phyloP scores from a whole-genome alignment of 768 basidiomycete species.

The Russula olivacea region DNA sequence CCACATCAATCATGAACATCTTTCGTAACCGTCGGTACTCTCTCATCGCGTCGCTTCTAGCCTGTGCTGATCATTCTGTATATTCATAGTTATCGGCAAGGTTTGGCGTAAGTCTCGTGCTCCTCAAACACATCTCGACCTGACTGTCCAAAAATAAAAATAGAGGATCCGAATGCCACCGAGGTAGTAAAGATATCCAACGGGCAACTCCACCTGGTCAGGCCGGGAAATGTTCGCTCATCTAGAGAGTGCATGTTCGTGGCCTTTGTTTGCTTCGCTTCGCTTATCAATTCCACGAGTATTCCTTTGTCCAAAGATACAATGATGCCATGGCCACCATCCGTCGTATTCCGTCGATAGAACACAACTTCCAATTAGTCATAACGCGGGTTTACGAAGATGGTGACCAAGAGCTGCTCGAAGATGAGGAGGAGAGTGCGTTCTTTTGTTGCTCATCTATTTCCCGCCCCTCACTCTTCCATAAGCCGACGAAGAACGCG shows the following conservation, averaged over 20 bases:
- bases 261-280: not conserved
- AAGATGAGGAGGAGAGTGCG: slow-evolving; percentile 88
- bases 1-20: slow-evolving; percentile 63
- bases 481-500: slow-evolving; percentile 87
- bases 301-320: slow-evolving; percentile 49
- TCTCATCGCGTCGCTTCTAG: slow-evolving; percentile 13
- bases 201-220: slow-evolving; percentile 85
- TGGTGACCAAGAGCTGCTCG: slow-evolving; percentile 89
- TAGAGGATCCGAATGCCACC: slow-evolving; percentile 90
- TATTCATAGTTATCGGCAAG: slow-evolving; percentile 62
- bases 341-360: slow-evolving; percentile 70
- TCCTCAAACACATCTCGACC: slow-evolving; percentile 4
- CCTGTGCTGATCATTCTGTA: slow-evolving; percentile 26
- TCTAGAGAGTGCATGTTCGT: slow-evolving; percentile 96
- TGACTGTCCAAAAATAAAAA: slow-evolving; percentile 28
- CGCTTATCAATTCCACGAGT: not conserved
- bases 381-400: slow-evolving; percentile 97
- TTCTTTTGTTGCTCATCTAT: slow-evolving; percentile 10
- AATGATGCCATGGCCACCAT: slow-evolving; percentile 95
- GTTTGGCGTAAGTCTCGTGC: slow-evolving; percentile 78
- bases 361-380: slow-evolving; percentile 84
- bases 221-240: slow-evolving; percentile 86
- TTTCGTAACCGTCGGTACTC: slow-evolving; percentile 66
- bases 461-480: slow-evolving; percentile 12
- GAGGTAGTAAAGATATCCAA: slow-evolving; percentile 93